Evolutionary conservation across 345 rosid genomes (phyloP).

Genomic region (Reutealis trisperma): DNA sequence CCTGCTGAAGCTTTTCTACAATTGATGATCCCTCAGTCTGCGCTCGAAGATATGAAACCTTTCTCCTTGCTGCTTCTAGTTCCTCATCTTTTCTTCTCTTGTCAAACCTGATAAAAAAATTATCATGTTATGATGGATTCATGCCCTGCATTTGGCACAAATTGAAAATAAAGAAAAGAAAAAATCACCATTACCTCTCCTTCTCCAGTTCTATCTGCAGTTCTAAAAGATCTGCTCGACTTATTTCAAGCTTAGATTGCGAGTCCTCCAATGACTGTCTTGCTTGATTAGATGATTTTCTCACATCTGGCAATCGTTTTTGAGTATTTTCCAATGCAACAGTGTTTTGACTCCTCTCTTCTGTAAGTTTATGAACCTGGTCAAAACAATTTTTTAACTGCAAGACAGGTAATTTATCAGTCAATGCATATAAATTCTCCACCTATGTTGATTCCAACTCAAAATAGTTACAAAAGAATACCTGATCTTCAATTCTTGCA

Average conservation of each 20-base stretch:
- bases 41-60: conserved; percentile 54
- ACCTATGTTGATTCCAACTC: not conserved
- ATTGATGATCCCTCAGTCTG: conserved; percentile 69
- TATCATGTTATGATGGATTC: conserved; percentile 1
- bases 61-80: conserved; percentile 63
- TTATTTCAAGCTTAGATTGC: conserved; percentile 59
- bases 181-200: conserved; percentile 58
- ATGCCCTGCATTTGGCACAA: conserved; percentile 9
- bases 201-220: conserved; percentile 62
- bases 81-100: conserved; percentile 85
- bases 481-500: conserved; percentile 88
- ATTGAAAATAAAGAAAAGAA: not conserved
- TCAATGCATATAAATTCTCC: not conserved
- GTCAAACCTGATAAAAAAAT: conserved; percentile 53
- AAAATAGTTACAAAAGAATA: conserved; percentile 22
- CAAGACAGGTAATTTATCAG: conserved; percentile 29
- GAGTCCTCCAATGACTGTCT: conserved; percentile 68
- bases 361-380: conserved; percentile 72
- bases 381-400: conserved; percentile 70
- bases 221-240: conserved; percentile 51
- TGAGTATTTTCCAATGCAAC: conserved; percentile 51
- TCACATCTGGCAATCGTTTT: conserved; percentile 61
- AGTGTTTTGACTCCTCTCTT: conserved; percentile 60
- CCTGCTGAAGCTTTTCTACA: conserved; percentile 72
- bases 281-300: conserved; percentile 56